A percentile compares a stretch with the other conserved stretches of the same genome.
Conservation (phyloP, 2,329 filamentous ascomycete species). For the Magnaporthiopsis incrustans region DNA sequence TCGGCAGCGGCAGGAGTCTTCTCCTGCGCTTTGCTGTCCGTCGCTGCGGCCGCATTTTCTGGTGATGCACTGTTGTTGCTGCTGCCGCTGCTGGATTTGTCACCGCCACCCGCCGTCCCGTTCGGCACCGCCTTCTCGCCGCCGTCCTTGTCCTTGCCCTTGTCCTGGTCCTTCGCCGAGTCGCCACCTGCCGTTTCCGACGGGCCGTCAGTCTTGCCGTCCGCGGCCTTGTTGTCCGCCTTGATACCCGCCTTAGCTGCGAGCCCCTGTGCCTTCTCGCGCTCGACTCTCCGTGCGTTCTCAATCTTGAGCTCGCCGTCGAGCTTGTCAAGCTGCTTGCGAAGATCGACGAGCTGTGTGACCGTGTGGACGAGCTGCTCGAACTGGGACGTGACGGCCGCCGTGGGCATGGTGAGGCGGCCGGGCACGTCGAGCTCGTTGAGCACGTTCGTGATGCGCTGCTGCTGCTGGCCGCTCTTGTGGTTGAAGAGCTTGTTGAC, state of each 20-base stretch:
- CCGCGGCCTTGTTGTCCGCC: constrained; percentile 4
- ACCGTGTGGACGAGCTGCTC: constrained; percentile 64
- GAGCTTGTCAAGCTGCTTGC: constrained; percentile 69
- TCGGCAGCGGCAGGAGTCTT: constrained; percentile 11
- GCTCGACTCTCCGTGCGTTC: constrained; percentile 47
- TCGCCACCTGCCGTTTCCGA: constrained; percentile 10
- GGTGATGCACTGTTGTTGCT: background rate
- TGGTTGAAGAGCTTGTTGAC: constrained; percentile 71
- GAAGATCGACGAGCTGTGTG: constrained; percentile 59
- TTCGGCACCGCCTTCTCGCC: constrained; percentile 2
- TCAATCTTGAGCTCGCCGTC: constrained; percentile 61
- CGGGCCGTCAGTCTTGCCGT: background rate
- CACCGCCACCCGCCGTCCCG: background rate
- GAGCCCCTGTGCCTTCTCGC: constrained; percentile 29
- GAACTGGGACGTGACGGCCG: constrained; percentile 61
- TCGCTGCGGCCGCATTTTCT: background rate
- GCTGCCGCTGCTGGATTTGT: background rate
- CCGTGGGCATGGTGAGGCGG: constrained; percentile 66
- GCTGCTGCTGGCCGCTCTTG: constrained; percentile 67
- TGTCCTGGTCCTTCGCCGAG: background rate
- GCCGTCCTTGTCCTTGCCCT: background rate
- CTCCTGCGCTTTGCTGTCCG: constrained; percentile 9
- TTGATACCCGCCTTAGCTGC: constrained; percentile 5
- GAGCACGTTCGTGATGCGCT: constrained; percentile 66
- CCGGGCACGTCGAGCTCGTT: constrained; percentile 63